Conservation (phyloP, 495 filamentous ascomycete genomes). For the Annulohypoxylon bovei region DNA sequence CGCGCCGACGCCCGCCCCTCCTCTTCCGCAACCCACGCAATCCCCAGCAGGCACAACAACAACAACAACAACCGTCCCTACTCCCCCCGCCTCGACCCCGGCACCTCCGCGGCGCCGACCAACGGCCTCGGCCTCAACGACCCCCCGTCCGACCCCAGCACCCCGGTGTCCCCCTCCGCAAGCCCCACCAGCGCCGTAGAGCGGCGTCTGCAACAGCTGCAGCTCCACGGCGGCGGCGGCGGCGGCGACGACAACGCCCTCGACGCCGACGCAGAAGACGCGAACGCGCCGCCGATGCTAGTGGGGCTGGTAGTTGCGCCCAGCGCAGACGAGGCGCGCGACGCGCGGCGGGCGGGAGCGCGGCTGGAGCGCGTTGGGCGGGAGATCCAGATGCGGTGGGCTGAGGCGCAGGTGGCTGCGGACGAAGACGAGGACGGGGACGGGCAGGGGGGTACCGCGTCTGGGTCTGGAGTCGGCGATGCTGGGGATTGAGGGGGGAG, state of each 20-base stretch:
- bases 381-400: slow-evolving; percentile 49
- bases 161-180: background rate
- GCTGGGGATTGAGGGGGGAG: slow-evolving; percentile 29
- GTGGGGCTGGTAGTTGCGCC: slow-evolving; percentile 48
- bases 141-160: background rate
- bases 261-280: slow-evolving; percentile 21
- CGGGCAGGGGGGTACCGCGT: background rate
- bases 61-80: background rate
- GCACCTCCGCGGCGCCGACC: background rate
- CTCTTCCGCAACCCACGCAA: background rate
- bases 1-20: slow-evolving; percentile 30
- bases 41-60: background rate
- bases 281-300: slow-evolving; percentile 44
- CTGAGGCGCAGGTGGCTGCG: slow-evolving; percentile 9
- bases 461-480: background rate
- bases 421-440: background rate
- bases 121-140: background rate
- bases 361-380: slow-evolving; percentile 50
- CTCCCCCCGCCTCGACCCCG: slow-evolving; percentile 6
- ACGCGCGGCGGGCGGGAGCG: slow-evolving; percentile 47
- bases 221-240: slow-evolving; percentile 20
- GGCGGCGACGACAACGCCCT: slow-evolving; percentile 1
- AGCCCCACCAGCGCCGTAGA: slow-evolving; percentile 13
- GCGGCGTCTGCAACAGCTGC: slow-evolving; percentile 29
- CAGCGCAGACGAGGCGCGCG: slow-evolving; percentile 38